Percentiles rank a stretch among this genome's conserved stretches.
Evolutionary conservation across 2,329 filamentous ascomycete species (phyloP).

Genomic region (Fusarium nodosum): DNA sequence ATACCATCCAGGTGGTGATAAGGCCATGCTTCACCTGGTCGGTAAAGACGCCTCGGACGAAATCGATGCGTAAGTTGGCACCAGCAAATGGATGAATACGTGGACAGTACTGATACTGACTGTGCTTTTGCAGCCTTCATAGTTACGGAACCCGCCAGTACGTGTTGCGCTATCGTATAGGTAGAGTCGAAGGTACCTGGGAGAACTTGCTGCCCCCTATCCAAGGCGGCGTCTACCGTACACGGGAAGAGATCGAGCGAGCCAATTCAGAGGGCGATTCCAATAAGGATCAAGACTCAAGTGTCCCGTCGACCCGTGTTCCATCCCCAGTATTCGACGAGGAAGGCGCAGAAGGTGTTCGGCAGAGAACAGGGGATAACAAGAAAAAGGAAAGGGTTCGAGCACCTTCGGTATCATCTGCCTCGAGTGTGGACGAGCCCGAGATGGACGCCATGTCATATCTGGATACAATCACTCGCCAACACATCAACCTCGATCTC

Average conservation of each 20-base stretch:
- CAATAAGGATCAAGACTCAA: constrained; percentile 53
- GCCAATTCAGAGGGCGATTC: constrained; percentile 31
- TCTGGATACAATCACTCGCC: constrained; percentile 78
- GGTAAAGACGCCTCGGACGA: constrained; percentile 95
- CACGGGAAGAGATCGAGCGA: constrained; percentile 55
- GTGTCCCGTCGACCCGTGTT: constrained; percentile 66
- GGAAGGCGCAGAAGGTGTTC: constrained; percentile 43
- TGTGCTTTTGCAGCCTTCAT: constrained; percentile 74
- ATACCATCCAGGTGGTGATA: constrained; percentile 93
- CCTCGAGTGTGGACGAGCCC: constrained; percentile 65
- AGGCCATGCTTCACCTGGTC: constrained; percentile 92
- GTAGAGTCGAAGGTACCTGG: constrained; percentile 85
- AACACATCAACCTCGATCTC: constrained; percentile 81
- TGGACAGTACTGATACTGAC: constrained; percentile 36
- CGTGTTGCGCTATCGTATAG: constrained; percentile 88
- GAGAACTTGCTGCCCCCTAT: constrained; percentile 91
- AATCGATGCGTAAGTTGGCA: constrained; percentile 79
- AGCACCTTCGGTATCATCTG: constrained; percentile 70
- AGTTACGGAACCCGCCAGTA: constrained; percentile 79
- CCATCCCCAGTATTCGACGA: constrained; percentile 68
- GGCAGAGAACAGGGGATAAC: constrained; percentile 48
- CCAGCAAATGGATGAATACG: not conserved
- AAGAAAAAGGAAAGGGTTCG: constrained; percentile 40
- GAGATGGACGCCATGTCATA: constrained; percentile 70
- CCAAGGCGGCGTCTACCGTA: constrained; percentile 84